Conservation (phyloP, 2,329 filamentous ascomycete genomes). For the Colletotrichum tanaceti region DNA sequence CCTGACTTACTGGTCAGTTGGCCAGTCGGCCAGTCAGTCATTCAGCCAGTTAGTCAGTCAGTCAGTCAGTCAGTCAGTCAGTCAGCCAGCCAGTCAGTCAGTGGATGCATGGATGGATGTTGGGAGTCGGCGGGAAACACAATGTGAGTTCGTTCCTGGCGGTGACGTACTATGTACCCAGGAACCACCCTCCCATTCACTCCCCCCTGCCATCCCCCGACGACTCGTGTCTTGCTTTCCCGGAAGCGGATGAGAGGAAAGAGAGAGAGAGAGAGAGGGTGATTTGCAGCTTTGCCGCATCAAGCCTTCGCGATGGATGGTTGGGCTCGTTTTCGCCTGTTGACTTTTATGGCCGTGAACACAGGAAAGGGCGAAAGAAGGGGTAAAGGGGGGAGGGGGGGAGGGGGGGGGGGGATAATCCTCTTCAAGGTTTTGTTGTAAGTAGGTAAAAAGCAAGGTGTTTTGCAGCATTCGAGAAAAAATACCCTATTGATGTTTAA, state of each 20-base stretch:
- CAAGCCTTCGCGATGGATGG: background rate
- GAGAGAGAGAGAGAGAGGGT: fast-evolving
- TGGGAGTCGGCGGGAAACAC: background rate
- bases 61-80: no score
- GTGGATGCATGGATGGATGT: background rate
- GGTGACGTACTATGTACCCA: background rate
- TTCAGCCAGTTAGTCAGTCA: no score
- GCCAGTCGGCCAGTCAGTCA: no score
- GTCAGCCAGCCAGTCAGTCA: no score
- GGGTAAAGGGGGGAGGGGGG: no score
- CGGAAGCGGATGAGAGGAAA: background rate
- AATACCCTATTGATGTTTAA: background rate
- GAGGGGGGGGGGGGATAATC: background rate
- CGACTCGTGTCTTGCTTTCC: background rate
- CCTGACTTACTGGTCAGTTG: background rate
- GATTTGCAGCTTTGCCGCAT: background rate
- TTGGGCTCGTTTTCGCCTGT: background rate
- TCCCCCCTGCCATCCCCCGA: background rate
- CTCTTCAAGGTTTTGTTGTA: background rate
- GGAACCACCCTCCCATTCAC: background rate
- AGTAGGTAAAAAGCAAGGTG: background rate
- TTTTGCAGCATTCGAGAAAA: background rate
- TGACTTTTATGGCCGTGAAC: background rate
- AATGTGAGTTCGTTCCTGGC: background rate
- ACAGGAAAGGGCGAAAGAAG: background rate